Evolutionary conservation across 2,329 filamentous ascomycete species (phyloP).

Genomic region (Lizonia empirigonia): DNA sequence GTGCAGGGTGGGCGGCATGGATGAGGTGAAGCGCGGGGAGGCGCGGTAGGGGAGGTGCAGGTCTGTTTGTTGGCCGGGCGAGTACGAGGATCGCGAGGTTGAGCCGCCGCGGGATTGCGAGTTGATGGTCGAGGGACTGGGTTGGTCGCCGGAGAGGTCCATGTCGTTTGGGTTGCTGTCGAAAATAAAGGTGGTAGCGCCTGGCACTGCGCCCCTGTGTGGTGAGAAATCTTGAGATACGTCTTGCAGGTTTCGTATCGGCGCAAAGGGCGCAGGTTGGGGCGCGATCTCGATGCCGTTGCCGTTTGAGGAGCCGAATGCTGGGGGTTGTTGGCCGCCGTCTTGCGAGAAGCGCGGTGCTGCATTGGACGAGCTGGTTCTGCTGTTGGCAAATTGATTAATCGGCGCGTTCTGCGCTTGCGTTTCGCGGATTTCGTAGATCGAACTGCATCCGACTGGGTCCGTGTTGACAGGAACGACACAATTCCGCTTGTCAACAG

Average conservation of each 20-base stretch:
- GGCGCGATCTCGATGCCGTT: conserved; percentile 32
- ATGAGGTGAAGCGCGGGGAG: conserved; percentile 29
- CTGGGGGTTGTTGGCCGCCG: conserved; percentile 21
- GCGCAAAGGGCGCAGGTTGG: conserved; percentile 22
- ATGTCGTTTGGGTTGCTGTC: conserved; percentile 37
- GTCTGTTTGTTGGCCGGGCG: conserved; percentile 35
- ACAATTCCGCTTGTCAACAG: conserved; percentile 19
- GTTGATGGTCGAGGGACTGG: conserved; percentile 43
- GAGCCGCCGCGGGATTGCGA: conserved; percentile 41
- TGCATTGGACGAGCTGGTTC: not conserved
- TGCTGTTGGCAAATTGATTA: conserved; percentile 35
- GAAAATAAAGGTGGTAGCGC: conserved; percentile 20
- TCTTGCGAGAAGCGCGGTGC: conserved; percentile 5
- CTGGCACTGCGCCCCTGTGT: not conserved
- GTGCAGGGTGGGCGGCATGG: not conserved
- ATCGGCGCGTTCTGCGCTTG: conserved; percentile 33
- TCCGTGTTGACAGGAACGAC: conserved; percentile 35
- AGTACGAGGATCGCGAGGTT: conserved; percentile 46
- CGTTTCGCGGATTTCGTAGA: conserved; percentile 45
- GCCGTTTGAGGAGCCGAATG: conserved; percentile 31
- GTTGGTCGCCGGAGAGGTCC: conserved; percentile 44
- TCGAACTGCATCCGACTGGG: conserved; percentile 36
- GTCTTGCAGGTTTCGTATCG: conserved; percentile 9
- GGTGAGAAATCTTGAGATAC: conserved; percentile 1
- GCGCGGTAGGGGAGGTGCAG: conserved; percentile 38